These are phyloP conservation scores for Neurospora sublineolata DNA, from an alignment of 495 filamentous ascomycete genomes.

Conservation along the genomic window DNA sequence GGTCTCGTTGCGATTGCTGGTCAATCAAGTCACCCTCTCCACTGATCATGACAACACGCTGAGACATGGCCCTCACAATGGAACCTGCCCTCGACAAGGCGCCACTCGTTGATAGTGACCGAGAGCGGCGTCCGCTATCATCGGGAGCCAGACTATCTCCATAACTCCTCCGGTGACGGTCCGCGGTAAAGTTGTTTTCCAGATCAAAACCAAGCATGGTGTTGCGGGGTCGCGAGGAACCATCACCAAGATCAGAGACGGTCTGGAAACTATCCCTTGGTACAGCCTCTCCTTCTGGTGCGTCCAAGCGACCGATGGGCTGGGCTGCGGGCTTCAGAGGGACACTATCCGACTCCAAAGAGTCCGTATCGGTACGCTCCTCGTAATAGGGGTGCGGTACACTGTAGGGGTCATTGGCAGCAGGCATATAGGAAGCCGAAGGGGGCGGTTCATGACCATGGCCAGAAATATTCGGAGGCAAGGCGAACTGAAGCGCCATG, in stretches of 20 bases:
- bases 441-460: conserved; percentile 8
- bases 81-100: conserved; percentile 71
- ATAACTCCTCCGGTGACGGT: conserved; percentile 35
- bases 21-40: conserved; percentile 71
- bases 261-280: conserved; percentile 55
- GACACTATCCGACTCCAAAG: conserved; percentile 58
- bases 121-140: conserved; percentile 39
- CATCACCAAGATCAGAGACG: conserved; percentile 36
- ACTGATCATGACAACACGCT: conserved; percentile 93
- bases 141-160: conserved; percentile 35
- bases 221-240: conserved; percentile 27
- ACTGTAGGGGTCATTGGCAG: conserved; percentile 25
- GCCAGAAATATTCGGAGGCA: conserved; percentile 33
- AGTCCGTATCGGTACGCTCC: conserved; percentile 41
- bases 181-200: conserved; percentile 38
- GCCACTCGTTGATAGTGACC: conserved; percentile 43
- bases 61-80: conserved; percentile 92
- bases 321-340: conserved; percentile 52
- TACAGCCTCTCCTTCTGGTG: conserved; percentile 41
- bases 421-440: conserved; percentile 17
- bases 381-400: conserved; percentile 38
- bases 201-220: conserved; percentile 36
- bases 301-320: conserved; percentile 50
- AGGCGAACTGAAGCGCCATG: conserved; percentile 35
- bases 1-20: conserved; percentile 58